A percentile compares a stretch with the other conserved stretches of the same genome.
Evolutionary conservation across 225 moss, liverwort and hornwort species (phyloP).

Genomic region (Takakia lepidozioides): DNA sequence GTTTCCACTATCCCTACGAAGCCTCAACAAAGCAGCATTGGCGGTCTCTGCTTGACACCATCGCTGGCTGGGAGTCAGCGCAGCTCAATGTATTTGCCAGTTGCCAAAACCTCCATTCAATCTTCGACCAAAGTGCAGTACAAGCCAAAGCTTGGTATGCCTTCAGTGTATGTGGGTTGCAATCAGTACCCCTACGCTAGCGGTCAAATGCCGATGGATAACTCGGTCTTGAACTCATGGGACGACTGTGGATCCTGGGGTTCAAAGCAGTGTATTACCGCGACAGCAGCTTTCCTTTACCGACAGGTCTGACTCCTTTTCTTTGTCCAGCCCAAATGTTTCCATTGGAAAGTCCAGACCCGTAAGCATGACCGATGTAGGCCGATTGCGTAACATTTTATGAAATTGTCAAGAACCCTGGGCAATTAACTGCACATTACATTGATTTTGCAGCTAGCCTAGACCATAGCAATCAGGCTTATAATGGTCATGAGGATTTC

Average conservation of each 20-base stretch:
- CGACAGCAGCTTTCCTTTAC: slow-evolving; percentile 57
- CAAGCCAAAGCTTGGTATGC: slow-evolving; percentile 14
- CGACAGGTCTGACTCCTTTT: slow-evolving; percentile 35
- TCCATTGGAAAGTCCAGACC: background rate
- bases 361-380: background rate
- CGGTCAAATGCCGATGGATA: slow-evolving; percentile 19
- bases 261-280: slow-evolving; percentile 35
- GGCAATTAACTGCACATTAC: no score
- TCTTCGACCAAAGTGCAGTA: slow-evolving; percentile 30
- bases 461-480: no score
- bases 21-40: slow-evolving; percentile 34
- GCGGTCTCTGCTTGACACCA: slow-evolving; percentile 26
- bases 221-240: slow-evolving; percentile 30
- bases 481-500: background rate
- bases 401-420: no score
- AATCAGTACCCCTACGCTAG: slow-evolving; percentile 10
- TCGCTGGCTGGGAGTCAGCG: slow-evolving; percentile 33
- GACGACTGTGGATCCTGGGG: slow-evolving; percentile 56
- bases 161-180: slow-evolving; percentile 3
- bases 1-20: slow-evolving; percentile 38
- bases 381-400: no score
- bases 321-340: background rate
- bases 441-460: no score
- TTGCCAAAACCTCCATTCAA: slow-evolving; percentile 37
- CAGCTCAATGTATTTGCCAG: slow-evolving; percentile 26